phyloP scores from a whole-genome alignment of 495 filamentous ascomycete genomes.

The Aspergillus baeticus region DNA sequence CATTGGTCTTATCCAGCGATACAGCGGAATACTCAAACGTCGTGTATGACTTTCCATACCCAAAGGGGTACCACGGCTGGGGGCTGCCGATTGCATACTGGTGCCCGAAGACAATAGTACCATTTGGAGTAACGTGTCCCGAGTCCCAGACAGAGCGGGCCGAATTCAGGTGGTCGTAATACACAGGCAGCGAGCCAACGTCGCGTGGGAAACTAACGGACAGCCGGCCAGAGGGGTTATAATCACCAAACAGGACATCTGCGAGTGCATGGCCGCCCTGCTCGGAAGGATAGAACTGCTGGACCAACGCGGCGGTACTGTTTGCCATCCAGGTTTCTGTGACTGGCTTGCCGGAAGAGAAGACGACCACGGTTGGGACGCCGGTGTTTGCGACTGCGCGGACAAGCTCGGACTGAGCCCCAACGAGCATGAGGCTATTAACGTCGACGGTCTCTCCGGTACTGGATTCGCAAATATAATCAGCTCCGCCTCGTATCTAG shows the following conservation, averaged over 20 bases:
- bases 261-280: conserved; percentile 61
- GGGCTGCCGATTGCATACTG: conserved; percentile 63
- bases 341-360: conserved; percentile 68
- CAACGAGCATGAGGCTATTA: conserved; percentile 59
- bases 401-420: conserved; percentile 65
- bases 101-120: conserved; percentile 61
- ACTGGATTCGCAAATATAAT: background rate
- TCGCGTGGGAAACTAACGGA: conserved; percentile 65
- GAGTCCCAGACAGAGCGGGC: conserved; percentile 50
- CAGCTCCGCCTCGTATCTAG: background rate
- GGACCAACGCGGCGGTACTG: conserved; percentile 57
- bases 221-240: conserved; percentile 66
- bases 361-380: conserved; percentile 67
- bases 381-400: conserved; percentile 61
- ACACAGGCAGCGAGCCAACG: conserved; percentile 64
- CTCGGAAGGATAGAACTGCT: conserved; percentile 72
- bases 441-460: conserved; percentile 67
- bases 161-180: conserved; percentile 70
- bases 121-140: conserved; percentile 49
- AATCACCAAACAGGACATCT: conserved; percentile 66
- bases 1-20: conserved; percentile 41
- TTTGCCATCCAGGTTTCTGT: conserved; percentile 66
- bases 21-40: conserved; percentile 56
- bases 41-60: conserved; percentile 65
- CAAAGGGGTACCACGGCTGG: conserved; percentile 62